A percentile compares a stretch with the other conserved stretches of the same genome.
Evolutionary conservation across 208 protist genomes (phyloP).

Genomic region (Crithidia sp.): DNA sequence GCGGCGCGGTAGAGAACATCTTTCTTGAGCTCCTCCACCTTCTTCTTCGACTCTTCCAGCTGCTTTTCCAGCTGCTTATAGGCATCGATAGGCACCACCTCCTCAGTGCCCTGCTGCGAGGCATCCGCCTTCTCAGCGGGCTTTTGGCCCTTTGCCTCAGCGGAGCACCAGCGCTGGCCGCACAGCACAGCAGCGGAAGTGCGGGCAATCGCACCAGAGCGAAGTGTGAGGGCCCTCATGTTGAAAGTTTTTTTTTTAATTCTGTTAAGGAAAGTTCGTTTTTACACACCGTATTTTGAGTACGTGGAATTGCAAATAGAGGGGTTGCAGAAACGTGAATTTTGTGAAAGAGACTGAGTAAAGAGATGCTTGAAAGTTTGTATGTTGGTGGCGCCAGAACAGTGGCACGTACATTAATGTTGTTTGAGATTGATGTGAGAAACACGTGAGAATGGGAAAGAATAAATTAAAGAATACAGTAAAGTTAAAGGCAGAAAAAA

Average conservation of each 20-base stretch:
- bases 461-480: too few species aligned
- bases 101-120: conserved; percentile 13
- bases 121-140: conserved; percentile 33
- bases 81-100: conserved; percentile 33
- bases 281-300: background rate
- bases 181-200: conserved; percentile 8
- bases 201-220: conserved; percentile 22
- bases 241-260: conserved; percentile 8
- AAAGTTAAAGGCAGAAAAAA: background rate
- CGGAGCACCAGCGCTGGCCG: conserved; percentile 48
- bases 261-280: background rate
- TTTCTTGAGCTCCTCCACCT: conserved; percentile 81
- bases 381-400: too few species aligned
- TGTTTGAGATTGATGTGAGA: too few species aligned
- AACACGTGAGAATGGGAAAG: too few species aligned
- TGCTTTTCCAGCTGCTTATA: conserved; percentile 71
- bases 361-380: too few species aligned
- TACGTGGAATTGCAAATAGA: background rate
- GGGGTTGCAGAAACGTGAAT: background rate
- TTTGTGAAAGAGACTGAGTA: too few species aligned
- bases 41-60: conserved; percentile 61
- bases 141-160: conserved; percentile 34
- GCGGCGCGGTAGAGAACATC: conserved; percentile 85
- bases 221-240: conserved; percentile 32
- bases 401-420: too few species aligned